Evolutionary conservation across 2,329 filamentous ascomycete genomes (phyloP).

Genomic region (Raffaelea ambrosiae): DNA sequence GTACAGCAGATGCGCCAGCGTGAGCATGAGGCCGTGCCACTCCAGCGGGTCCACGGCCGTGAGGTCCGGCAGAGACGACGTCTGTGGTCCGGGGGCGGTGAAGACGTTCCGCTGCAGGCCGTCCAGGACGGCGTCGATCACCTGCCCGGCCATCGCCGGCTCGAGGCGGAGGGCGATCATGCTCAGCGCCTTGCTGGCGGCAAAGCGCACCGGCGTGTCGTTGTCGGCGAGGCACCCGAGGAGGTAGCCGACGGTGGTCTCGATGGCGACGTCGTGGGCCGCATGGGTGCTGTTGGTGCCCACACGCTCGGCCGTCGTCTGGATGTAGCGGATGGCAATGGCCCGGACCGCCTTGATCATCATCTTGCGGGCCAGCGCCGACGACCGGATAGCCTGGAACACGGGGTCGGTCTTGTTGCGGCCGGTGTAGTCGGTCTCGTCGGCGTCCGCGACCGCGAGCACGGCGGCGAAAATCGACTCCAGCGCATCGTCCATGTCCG

Average conservation of each 20-base stretch:
- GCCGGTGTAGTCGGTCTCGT: slow-evolving; percentile 22
- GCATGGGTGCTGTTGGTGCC: slow-evolving; percentile 47
- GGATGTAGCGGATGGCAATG: slow-evolving; percentile 44
- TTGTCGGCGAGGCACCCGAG: slow-evolving; percentile 73
- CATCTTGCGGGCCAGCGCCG: slow-evolving; percentile 72
- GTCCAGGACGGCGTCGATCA: slow-evolving; percentile 79
- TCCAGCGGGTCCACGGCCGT: slow-evolving; percentile 69
- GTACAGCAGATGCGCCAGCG: slow-evolving; percentile 79
- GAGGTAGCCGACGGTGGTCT: slow-evolving; percentile 74
- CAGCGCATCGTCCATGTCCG: slow-evolving; percentile 63
- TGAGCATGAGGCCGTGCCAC: slow-evolving; percentile 90
- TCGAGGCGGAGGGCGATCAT: slow-evolving; percentile 76
- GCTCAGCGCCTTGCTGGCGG: slow-evolving; percentile 87
- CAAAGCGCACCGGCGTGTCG: slow-evolving; percentile 82
- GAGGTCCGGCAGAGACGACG: slow-evolving; percentile 46
- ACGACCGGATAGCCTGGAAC: slow-evolving; percentile 51
- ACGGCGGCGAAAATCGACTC: slow-evolving; percentile 56
- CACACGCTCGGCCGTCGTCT: slow-evolving; percentile 43
- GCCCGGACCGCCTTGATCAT: slow-evolving; percentile 79
- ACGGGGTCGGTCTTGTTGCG: slow-evolving; percentile 28
- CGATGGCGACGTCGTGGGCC: slow-evolving; percentile 61
- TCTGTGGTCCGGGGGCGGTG: slow-evolving; percentile 19
- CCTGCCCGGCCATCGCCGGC: slow-evolving; percentile 71
- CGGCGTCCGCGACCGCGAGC: slow-evolving; percentile 46
- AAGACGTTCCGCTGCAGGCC: slow-evolving; percentile 51